Evolutionary conservation across 2,329 filamentous ascomycete genomes (phyloP).

Genomic region (Fusarium chaquense): DNA sequence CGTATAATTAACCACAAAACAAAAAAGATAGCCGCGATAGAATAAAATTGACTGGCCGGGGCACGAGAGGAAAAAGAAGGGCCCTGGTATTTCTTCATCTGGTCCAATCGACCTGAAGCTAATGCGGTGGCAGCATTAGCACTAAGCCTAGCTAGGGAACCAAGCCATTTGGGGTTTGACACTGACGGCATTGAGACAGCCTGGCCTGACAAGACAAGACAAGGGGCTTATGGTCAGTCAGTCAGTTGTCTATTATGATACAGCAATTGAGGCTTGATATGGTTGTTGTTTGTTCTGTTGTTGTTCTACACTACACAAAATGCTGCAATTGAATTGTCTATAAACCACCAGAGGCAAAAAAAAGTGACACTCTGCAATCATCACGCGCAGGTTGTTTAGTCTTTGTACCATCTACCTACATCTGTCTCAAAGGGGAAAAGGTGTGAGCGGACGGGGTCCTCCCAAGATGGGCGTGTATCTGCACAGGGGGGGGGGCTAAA

Average conservation of each 20-base stretch:
- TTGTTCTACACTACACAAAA: background rate
- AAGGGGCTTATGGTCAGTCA: conserved; percentile 8
- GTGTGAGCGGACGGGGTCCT: conserved; percentile 39
- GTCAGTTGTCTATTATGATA: conserved; percentile 1
- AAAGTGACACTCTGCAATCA: background rate
- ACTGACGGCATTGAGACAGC: conserved; percentile 38
- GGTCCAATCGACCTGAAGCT: conserved; percentile 39
- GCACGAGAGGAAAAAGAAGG: background rate
- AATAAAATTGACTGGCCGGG: background rate
- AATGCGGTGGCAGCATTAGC: conserved; percentile 36
- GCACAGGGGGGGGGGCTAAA: background rate
- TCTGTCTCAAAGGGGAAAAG: conserved; percentile 25
- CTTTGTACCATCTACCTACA: conserved; percentile 12
- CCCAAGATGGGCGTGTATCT: conserved; percentile 13
- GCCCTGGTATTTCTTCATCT: conserved; percentile 31
- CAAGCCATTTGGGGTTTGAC: conserved; percentile 21
- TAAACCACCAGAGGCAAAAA: background rate
- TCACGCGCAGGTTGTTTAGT: conserved; percentile 9
- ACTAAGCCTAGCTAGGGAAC: conserved; percentile 35
- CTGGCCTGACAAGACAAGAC: background rate
- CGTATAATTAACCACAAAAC: background rate
- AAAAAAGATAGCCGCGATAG: background rate
- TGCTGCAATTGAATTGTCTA: background rate
- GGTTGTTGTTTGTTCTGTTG: background rate
- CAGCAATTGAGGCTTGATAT: background rate